phyloP scores from a whole-genome alignment of 176 grass and related monocot species.

The Otatea glauca region DNA sequence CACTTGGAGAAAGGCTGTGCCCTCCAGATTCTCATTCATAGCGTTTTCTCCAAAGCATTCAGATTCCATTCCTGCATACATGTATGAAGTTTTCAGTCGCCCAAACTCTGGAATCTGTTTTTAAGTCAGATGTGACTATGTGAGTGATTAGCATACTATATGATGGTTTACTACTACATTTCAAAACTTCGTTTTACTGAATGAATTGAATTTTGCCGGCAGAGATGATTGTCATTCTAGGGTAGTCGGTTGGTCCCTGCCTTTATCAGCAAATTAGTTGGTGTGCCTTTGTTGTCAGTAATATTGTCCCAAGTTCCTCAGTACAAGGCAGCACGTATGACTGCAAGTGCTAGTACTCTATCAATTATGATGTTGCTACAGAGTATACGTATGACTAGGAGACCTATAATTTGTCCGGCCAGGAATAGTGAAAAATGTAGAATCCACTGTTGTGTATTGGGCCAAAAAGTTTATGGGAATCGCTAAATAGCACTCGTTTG shows the following conservation, averaged over 20 bases:
- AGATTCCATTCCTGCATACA: constrained; percentile 61
- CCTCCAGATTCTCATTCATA: constrained; percentile 53
- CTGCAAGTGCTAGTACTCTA: background rate
- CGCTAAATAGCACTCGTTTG: too few relatives aligned
- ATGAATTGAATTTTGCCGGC: background rate
- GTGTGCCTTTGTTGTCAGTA: background rate
- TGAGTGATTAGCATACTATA: background rate
- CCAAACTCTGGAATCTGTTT: background rate
- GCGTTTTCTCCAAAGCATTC: constrained; percentile 69
- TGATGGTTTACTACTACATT: background rate
- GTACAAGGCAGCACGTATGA: background rate
- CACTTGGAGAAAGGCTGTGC: constrained; percentile 70
- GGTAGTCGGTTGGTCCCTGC: background rate
- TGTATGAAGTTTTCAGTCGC: background rate
- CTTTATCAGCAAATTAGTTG: background rate
- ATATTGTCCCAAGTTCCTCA: background rate
- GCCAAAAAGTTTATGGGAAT: background rate
- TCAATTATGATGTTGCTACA: background rate
- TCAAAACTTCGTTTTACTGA: background rate
- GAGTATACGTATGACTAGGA: background rate
- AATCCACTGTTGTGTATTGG: background rate
- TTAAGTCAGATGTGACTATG: background rate
- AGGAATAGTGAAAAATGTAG: background rate
- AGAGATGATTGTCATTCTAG: background rate
- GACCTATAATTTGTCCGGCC: background rate